Conservation (phyloP, 345 rosid species). For the Turritis glabra region DNA sequence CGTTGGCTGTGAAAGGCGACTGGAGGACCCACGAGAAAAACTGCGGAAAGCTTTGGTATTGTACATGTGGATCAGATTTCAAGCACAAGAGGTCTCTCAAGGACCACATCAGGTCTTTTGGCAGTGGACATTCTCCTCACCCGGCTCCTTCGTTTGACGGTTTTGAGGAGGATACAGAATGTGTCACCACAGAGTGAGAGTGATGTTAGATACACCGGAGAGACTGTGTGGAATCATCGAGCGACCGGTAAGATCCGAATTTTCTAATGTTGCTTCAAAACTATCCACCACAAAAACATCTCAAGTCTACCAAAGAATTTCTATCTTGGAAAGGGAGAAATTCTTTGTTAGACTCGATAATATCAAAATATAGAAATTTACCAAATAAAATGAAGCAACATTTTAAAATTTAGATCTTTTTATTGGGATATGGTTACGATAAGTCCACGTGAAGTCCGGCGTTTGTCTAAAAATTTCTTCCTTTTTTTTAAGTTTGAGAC, state of each 20-base stretch:
- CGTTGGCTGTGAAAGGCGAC: conserved; percentile 91
- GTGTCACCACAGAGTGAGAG: conserved; percentile 35
- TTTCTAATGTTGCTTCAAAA: conserved; percentile 36
- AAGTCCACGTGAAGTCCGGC: background rate
- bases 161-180: conserved; percentile 39
- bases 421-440: background rate
- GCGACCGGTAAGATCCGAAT: conserved; percentile 33
- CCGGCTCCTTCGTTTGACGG: conserved; percentile 29
- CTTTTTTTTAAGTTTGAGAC: background rate
- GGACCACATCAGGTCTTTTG: conserved; percentile 88
- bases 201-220: conserved; percentile 12
- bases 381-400: conserved; percentile 30
- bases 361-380: background rate
- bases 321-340: conserved; percentile 36
- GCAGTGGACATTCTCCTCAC: conserved; percentile 70
- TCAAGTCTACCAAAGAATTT: conserved; percentile 43
- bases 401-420: conserved; percentile 33
- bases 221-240: conserved; percentile 7
- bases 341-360: conserved; percentile 43
- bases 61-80: conserved; percentile 92
- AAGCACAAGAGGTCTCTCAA: conserved; percentile 96
- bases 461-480: background rate
- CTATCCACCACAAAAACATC: background rate
- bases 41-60: conserved; percentile 97
- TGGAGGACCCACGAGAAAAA: conserved; percentile 99